These are phyloP conservation scores for Cladosporium sp. DNA, from an alignment of 2,329 filamentous ascomycete genomes.

Conservation along the genomic window DNA sequence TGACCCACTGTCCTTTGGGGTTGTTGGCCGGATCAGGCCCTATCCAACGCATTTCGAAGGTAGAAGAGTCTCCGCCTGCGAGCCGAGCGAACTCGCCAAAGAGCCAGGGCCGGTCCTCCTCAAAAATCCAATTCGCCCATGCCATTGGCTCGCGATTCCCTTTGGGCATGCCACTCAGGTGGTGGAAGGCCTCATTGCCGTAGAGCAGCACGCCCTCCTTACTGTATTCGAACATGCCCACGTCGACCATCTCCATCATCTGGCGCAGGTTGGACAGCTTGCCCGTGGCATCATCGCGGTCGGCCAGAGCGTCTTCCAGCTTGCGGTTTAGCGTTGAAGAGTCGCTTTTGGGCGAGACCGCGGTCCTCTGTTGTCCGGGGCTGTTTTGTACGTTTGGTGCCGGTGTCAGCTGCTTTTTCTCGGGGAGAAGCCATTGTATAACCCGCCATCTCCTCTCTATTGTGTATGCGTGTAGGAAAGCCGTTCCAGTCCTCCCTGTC, in stretches of 20 bases:
- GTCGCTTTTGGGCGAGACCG: background rate
- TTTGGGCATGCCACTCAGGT: slow-evolving; percentile 23
- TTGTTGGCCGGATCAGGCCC: slow-evolving; percentile 21
- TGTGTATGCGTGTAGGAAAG: slow-evolving; percentile 19
- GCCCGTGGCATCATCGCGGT: slow-evolving; percentile 21
- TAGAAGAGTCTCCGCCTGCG: background rate
- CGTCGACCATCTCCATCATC: slow-evolving; percentile 28
- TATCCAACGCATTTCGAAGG: background rate
- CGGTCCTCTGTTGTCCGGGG: background rate
- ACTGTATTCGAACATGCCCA: slow-evolving; percentile 27
- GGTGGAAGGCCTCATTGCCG: slow-evolving; percentile 27
- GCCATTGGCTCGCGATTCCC: slow-evolving; percentile 8
- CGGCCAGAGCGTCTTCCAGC: slow-evolving; percentile 19
- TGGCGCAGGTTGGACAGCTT: slow-evolving; percentile 19
- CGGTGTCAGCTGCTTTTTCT: too few relatives aligned
- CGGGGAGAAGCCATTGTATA: slow-evolving; percentile 19
- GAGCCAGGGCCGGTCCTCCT: slow-evolving; percentile 25
- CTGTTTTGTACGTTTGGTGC: background rate
- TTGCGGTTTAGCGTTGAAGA: background rate
- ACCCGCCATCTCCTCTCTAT: slow-evolving; percentile 22
- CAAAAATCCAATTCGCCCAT: slow-evolving; percentile 23
- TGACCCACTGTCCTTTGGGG: slow-evolving; percentile 26
- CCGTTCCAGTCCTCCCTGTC: background rate
- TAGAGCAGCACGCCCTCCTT: slow-evolving; percentile 23
- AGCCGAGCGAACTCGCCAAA: background rate